Conservation (phyloP, 331 rosid genomes). For the Stylosanthes scabra region DNA sequence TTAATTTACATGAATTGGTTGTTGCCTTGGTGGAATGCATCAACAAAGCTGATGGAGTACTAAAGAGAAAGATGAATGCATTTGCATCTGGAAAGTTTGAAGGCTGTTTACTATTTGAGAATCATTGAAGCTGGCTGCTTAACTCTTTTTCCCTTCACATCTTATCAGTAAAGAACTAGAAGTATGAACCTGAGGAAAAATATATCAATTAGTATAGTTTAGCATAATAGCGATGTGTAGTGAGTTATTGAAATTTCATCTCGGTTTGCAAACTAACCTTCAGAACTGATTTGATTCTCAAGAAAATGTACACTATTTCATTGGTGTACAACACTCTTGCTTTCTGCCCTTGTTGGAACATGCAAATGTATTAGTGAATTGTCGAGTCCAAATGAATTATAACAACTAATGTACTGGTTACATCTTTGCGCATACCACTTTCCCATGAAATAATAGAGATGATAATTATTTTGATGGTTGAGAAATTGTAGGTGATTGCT, state of each 20-base stretch:
- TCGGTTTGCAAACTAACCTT: not conserved
- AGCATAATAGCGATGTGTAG: constrained; percentile 4
- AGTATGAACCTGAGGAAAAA: not conserved
- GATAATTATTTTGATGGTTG: constrained; percentile 39
- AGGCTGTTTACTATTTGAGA: not conserved
- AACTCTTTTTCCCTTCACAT: not conserved
- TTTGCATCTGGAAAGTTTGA: not conserved
- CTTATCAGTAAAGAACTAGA: constrained; percentile 12
- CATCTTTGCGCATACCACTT: constrained; percentile 9
- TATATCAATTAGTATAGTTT: constrained; percentile 16
- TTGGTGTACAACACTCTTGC: not conserved
- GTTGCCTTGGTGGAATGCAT: not conserved
- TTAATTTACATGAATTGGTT: constrained; percentile 7
- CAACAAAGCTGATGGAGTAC: constrained; percentile 5
- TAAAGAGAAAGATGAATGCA: too few species aligned
- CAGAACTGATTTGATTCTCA: too few species aligned
- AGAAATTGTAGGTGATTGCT: constrained; percentile 74
- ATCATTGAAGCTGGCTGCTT: not conserved
- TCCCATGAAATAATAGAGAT: constrained; percentile 15
- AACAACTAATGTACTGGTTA: not conserved
- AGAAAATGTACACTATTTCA: too few species aligned
- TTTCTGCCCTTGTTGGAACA: constrained; percentile 5
- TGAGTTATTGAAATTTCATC: not conserved
- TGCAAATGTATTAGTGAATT: not conserved
- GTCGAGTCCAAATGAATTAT: not conserved